These are phyloP conservation scores for Pichia sp. DNA, from an alignment of 1,139 yeast species.

Conservation along the genomic window DNA sequence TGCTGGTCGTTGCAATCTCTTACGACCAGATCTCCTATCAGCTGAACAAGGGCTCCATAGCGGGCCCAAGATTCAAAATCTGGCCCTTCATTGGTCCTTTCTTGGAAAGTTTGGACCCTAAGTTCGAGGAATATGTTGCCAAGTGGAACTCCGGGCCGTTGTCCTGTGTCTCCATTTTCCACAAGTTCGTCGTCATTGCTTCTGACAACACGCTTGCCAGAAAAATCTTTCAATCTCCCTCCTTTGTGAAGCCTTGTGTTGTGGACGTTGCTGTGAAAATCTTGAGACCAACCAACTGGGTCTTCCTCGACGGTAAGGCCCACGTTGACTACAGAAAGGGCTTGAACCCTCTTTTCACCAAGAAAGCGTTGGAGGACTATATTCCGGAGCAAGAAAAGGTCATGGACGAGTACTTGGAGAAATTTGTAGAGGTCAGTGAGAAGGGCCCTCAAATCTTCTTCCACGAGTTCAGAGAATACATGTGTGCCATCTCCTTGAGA, in stretches of 20 bases:
- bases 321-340: constrained; percentile 91
- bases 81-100: constrained; percentile 98
- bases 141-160: constrained; percentile 95
- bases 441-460: constrained; percentile 68
- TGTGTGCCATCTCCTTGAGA: constrained; percentile 88
- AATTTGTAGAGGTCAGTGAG: constrained; percentile 53
- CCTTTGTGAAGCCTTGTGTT: constrained; percentile 91
- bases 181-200: constrained; percentile 94
- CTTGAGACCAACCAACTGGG: constrained; percentile 95
- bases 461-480: constrained; percentile 90
- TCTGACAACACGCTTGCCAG: constrained; percentile 86
- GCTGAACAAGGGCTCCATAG: constrained; percentile 76
- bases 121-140: constrained; percentile 85
- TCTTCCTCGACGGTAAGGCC: constrained; percentile 90
- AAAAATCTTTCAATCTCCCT: constrained; percentile 80
- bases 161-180: constrained; percentile 95
- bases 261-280: constrained; percentile 95
- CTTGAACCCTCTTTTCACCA: constrained; percentile 82
- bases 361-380: constrained; percentile 75
- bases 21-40: constrained; percentile 83
- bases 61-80: constrained; percentile 79
- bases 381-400: constrained; percentile 78
- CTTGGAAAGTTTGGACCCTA: constrained; percentile 91
- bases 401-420: constrained; percentile 74
- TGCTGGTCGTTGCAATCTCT: constrained; percentile 49